phyloP scores from a whole-genome alignment of 257 asterid species.

The Solanum chiquidenum region DNA sequence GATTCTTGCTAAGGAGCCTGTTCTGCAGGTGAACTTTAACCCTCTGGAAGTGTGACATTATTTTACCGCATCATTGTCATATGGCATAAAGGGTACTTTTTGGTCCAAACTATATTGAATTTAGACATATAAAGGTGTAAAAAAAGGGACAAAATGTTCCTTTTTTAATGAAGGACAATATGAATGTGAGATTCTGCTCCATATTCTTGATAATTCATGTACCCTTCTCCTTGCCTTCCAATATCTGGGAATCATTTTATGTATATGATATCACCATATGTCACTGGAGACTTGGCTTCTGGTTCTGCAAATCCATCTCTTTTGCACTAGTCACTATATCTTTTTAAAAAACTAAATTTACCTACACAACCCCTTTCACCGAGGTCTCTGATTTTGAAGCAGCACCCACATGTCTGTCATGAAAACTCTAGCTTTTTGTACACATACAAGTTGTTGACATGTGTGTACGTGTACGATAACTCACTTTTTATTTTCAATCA shows the following conservation, averaged over 20 bases:
- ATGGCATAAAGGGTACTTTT: not conserved
- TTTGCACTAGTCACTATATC: not conserved
- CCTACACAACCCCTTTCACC: not conserved
- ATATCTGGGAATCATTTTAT: not conserved
- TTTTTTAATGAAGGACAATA: not conserved
- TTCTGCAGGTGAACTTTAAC: constrained; percentile 47
- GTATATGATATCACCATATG: not conserved
- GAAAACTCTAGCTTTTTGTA: not conserved
- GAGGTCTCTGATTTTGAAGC: not conserved
- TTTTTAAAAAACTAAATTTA: not conserved
- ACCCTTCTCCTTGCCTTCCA: not conserved
- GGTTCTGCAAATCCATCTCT: not conserved
- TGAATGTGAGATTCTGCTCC: not conserved
- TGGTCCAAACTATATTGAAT: not conserved
- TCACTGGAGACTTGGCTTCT: not conserved
- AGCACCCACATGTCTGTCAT: not conserved
- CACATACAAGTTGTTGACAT: not conserved
- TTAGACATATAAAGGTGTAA: not conserved
- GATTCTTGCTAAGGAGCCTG: constrained; percentile 84
- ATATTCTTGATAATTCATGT: not conserved
- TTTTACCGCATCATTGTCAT: not conserved
- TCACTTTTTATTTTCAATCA: not conserved
- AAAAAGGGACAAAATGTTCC: not conserved
- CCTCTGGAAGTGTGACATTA: not conserved
- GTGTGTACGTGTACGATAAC: not conserved